Base-by-base conservation (phyloP, 2,329 filamentous ascomycete genomes). In the Neospermospora avenae region DNA sequence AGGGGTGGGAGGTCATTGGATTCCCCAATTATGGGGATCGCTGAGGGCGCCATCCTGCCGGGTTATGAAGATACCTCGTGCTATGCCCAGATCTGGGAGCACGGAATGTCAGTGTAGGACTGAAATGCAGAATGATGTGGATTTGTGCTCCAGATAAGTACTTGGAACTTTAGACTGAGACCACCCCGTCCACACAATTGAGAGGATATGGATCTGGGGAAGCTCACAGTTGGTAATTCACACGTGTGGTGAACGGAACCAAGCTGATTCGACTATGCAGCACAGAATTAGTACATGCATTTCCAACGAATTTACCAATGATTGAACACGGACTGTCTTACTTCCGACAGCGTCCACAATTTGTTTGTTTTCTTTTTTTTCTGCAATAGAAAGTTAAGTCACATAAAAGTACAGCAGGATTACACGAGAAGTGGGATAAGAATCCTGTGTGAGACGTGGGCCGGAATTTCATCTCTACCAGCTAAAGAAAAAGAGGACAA, bases 11-110 rank as follows among this genome's bases (percentile, higher is more conserved):
- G 22, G 13, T 24, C 25, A 34, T 37, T 42, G 55, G 49, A 54
- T 20, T 56, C 46, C 28, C 53, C 54, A 46, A 55, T 58, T 22
- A 55, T 20, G 25, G 59, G 58, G 46, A 59, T 39, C 39, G 62
- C 56, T 39, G 60, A 63, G 4, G 60, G 56, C 45, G 60, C 53
- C 63, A 64, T 64, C 25, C 10, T 55, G 52, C 22, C 42, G 31
- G 20, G 44, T 18, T 20, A 14, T 10, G n/a, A n/a, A n/a, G 10
- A 28, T 28, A 31, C 20, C 18, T 51, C 13, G 31, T 51, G 31
- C 34, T 22, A 3, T 49, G 18, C 5, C n/a, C 2, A 5, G 34
- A 11, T 18, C 31, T 51, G 10, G 22, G 18, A 51, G 8, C n/a
- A 11, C 13, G 2, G 3, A 24, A 7, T 2, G 22, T 45, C 42